Conservation (phyloP, 345 rosid species). For the Gossypium turneri region DNA sequence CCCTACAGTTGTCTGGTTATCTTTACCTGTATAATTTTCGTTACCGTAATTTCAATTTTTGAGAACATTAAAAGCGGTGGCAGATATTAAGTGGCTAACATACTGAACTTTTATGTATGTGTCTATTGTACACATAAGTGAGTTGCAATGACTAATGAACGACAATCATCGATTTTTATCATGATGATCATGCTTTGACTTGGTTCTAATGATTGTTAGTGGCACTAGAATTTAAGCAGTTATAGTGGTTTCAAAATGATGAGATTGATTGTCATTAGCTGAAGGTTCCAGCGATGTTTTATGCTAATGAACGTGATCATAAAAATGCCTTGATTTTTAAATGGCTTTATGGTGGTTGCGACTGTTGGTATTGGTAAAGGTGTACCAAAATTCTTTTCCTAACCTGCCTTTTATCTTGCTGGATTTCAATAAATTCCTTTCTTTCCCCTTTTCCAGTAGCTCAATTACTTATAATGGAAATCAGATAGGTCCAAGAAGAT, state of each 20-base stretch:
- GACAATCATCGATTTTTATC: neutral
- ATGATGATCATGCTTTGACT: neutral
- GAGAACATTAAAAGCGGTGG: neutral
- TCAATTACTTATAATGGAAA: neutral
- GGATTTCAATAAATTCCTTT: neutral
- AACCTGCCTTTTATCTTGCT: neutral
- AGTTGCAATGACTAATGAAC: neutral
- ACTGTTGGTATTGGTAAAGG: neutral
- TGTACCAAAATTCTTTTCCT: neutral
- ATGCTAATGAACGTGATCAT: neutral
- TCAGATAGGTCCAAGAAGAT: neutral
- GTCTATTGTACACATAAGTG: neutral
- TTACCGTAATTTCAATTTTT: neutral
- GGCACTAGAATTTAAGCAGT: neutral
- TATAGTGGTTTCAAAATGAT: neutral
- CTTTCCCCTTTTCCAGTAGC: neutral
- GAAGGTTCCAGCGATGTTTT: neutral
- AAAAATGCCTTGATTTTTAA: neutral
- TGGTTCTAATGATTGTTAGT: neutral
- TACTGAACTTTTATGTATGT: neutral
- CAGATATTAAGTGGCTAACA: neutral
- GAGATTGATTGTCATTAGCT: neutral
- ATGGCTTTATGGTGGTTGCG: neutral
- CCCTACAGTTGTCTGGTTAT: constrained; percentile 1
- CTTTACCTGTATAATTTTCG: neutral